phyloP scores from a whole-genome alignment of 148 eudicot species.

The Amaranthus palmeri region DNA sequence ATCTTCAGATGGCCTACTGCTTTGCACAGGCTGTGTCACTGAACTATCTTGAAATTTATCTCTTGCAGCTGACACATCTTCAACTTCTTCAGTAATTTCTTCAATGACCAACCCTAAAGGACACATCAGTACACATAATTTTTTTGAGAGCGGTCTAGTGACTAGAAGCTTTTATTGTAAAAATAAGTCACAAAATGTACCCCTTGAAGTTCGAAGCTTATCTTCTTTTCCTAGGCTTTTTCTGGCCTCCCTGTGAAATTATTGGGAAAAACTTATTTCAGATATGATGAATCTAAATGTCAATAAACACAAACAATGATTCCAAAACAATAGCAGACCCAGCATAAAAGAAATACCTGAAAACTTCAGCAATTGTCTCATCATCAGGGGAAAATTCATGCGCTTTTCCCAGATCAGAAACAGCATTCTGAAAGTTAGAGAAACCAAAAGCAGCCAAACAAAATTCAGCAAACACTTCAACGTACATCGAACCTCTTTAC shows the following conservation, averaged over 20 bases:
- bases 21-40: slow-evolving; percentile 33
- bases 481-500: background rate
- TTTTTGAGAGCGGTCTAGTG: slow-evolving; percentile 3
- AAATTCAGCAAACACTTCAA: slow-evolving; percentile 16
- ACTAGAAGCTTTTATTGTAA: background rate
- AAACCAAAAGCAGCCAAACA: background rate
- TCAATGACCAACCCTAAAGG: slow-evolving; percentile 71
- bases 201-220: slow-evolving; percentile 41
- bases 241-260: slow-evolving; percentile 47
- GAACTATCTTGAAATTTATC: slow-evolving; percentile 28
- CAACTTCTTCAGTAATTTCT: slow-evolving; percentile 77
- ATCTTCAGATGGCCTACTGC: slow-evolving; percentile 7
- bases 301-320: background rate
- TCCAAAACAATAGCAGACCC: background rate
- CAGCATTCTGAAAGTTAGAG: slow-evolving; percentile 54
- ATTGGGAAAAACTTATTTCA: slow-evolving; percentile 6
- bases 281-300: background rate
- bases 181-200: slow-evolving; percentile 25
- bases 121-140: slow-evolving; percentile 10
- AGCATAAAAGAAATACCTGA: slow-evolving; percentile 42
- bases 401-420: slow-evolving; percentile 70
- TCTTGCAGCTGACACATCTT: slow-evolving; percentile 30
- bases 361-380: slow-evolving; percentile 83
- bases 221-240: slow-evolving; percentile 47
- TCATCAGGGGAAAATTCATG: slow-evolving; percentile 85